A percentile compares a stretch with the other conserved stretches of the same genome.
Conservation (phyloP, 139 green algal genomes). For the Chlorella sp. region DNA sequence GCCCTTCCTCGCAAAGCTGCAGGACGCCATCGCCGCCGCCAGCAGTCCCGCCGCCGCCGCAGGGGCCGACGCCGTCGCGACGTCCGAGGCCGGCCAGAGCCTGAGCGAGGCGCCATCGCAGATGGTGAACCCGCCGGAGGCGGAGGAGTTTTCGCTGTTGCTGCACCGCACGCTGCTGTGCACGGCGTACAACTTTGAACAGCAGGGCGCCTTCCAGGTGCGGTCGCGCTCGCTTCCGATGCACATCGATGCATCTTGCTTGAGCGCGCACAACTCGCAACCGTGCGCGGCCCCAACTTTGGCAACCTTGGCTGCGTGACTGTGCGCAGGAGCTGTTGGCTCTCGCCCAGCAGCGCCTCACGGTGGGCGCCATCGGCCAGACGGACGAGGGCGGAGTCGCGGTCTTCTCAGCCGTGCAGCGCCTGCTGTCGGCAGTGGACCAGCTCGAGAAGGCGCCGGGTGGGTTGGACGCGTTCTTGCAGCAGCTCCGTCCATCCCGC, state of each 20-base stretch:
- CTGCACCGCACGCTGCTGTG: slow-evolving; percentile 34
- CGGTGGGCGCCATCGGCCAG: not conserved
- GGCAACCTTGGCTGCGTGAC: not conserved
- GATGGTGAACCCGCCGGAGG: slow-evolving; percentile 7
- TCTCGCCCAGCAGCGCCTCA: slow-evolving; percentile 14
- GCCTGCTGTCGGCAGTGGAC: slow-evolving; percentile 14
- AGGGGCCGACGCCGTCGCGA: not conserved
- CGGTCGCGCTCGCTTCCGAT: too few species aligned
- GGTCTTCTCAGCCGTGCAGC: not conserved
- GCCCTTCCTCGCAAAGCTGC: slow-evolving; percentile 16
- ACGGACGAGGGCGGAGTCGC: slow-evolving; percentile 1
- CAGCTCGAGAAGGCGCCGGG: slow-evolving; percentile 17
- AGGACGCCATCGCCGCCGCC: not conserved
- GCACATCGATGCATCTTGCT: too few species aligned
- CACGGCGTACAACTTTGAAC: slow-evolving; percentile 37
- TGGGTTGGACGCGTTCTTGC: too few species aligned
- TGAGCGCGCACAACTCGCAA: too few species aligned
- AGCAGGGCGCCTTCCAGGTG: slow-evolving; percentile 16
- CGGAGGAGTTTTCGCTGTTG: slow-evolving; percentile 10
- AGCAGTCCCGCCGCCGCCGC: not conserved
- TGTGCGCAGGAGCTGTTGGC: slow-evolving; percentile 12
- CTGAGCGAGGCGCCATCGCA: too few species aligned
- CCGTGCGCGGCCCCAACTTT: too few species aligned
- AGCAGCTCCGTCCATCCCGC: too few species aligned
- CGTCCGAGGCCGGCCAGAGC: too few species aligned